phyloP scores from a whole-genome alignment of 371 early-diverging fungal species.

The Mortierella polycephala region DNA sequence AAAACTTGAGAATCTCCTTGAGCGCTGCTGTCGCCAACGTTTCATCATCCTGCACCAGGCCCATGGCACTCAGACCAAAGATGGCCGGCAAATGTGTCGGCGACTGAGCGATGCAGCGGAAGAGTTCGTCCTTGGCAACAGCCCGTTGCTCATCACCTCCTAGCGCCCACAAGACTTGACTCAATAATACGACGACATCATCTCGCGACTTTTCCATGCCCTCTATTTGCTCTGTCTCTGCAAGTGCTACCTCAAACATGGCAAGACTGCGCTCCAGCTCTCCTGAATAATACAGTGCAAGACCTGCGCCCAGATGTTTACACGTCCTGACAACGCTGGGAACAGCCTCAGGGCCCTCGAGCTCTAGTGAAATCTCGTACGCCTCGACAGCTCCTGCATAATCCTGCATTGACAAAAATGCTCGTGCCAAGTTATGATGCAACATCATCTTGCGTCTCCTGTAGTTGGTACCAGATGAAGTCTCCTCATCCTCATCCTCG shows the following conservation, averaged over 20 bases:
- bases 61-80: slow-evolving; percentile 82
- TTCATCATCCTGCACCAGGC: slow-evolving; percentile 77
- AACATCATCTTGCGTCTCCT: slow-evolving; percentile 29
- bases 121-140: slow-evolving; percentile 85
- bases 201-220: slow-evolving; percentile 59
- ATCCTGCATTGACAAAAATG: slow-evolving; percentile 33
- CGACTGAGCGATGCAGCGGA: slow-evolving; percentile 61
- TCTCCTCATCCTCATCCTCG: slow-evolving; percentile 28
- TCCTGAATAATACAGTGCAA: slow-evolving; percentile 80
- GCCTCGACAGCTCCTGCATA: slow-evolving; percentile 50
- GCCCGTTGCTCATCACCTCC: slow-evolving; percentile 81
- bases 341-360: slow-evolving; percentile 50
- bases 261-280: slow-evolving; percentile 73
- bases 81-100: slow-evolving; percentile 74
- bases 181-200: slow-evolving; percentile 77
- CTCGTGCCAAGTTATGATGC: slow-evolving; percentile 39
- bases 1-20: slow-evolving; percentile 75
- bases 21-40: slow-evolving; percentile 80
- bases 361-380: slow-evolving; percentile 49
- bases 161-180: slow-evolving; percentile 90
- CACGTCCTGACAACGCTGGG: slow-evolving; percentile 57
- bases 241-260: slow-evolving; percentile 79
- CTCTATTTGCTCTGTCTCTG: slow-evolving; percentile 56
- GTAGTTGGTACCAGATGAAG: not conserved
- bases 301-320: slow-evolving; percentile 74